Percentiles rank a stretch among this genome's conserved stretches.
phyloP scores from a whole-genome alignment of 306 rosid genomes.

The Abrus precatorius region DNA sequence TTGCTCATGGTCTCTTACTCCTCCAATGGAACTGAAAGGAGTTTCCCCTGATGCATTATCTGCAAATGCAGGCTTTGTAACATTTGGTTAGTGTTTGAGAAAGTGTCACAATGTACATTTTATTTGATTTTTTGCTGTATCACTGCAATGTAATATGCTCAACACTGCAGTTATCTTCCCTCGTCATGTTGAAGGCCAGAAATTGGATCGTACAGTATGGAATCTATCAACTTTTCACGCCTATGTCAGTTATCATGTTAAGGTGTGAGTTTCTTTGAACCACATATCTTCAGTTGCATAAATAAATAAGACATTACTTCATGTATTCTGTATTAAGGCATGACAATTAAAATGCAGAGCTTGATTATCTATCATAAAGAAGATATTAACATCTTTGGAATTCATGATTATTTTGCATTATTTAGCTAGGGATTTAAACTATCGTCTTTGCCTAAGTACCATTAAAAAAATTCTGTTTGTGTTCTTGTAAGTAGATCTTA shows the following conservation, averaged over 20 bases:
- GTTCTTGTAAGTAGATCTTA: neutral
- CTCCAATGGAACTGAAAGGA: conserved; percentile 81
- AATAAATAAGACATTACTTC: conserved; percentile 27
- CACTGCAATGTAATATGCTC: conserved; percentile 38
- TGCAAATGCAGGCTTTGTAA: conserved; percentile 96
- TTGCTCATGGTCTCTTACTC: conserved; percentile 85
- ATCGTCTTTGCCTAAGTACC: neutral
- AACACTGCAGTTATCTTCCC: conserved; percentile 86
- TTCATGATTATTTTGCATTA: conserved; percentile 1
- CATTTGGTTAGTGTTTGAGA: conserved; percentile 78
- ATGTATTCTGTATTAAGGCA: conserved; percentile 16
- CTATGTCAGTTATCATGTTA: conserved; percentile 97
- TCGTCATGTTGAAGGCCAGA: conserved; percentile 91
- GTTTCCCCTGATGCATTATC: conserved; percentile 76
- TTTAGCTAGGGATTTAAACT: conserved; percentile 18
- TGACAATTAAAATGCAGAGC: conserved; percentile 11
- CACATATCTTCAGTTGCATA: conserved; percentile 28
- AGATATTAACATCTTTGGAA: conserved; percentile 36
- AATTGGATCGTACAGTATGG: conserved; percentile 91
- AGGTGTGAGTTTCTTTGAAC: conserved; percentile 63
- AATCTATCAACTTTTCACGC: conserved; percentile 93
- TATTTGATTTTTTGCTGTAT: conserved; percentile 26
- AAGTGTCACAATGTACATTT: conserved; percentile 10
- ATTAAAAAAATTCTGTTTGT: conserved; percentile 13
- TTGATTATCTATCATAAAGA: conserved; percentile 27